Evolutionary conservation across 2,329 filamentous ascomycete species (phyloP).

Genomic region (Boeremia lycopersici): DNA sequence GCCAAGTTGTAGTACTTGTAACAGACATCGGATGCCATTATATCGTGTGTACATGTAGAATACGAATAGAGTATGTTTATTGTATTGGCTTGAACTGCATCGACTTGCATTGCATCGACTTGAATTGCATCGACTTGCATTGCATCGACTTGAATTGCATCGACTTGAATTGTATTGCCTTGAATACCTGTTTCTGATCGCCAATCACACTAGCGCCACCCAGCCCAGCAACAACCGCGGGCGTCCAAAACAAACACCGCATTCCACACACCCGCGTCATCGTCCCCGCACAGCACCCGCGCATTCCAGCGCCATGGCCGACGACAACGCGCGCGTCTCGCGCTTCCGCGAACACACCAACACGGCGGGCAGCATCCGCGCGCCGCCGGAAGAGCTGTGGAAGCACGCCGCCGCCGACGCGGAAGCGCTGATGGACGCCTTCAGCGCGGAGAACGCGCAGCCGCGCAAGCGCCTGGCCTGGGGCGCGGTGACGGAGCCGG

Average conservation of each 20-base stretch:
- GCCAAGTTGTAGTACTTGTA: constrained; percentile 61
- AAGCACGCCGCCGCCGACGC: constrained; percentile 32
- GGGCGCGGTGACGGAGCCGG: no score
- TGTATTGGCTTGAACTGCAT: no score
- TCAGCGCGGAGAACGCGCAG: constrained; percentile 29
- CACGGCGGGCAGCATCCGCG: constrained; percentile 34
- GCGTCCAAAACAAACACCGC: neutral
- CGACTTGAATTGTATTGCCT: neutral
- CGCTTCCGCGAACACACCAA: constrained; percentile 42
- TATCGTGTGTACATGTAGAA: neutral
- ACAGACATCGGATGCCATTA: no score
- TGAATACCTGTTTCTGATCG: no score
- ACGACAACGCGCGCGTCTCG: constrained; percentile 33
- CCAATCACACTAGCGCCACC: no score
- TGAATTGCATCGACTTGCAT: no score
- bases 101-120: no score
- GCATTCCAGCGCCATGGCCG: constrained; percentile 6
- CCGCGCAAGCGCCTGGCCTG: constrained; percentile 2
- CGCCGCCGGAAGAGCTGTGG: constrained; percentile 41
- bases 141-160: no score
- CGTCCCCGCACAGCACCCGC: no score
- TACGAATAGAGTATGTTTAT: no score
- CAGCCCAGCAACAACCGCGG: no score
- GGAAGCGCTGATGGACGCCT: constrained; percentile 33
- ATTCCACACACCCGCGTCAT: neutral